Base-by-base conservation (phyloP, 1,284 basidiomycete genomes). In the Cutaneotrichosporon sp. region DNA sequence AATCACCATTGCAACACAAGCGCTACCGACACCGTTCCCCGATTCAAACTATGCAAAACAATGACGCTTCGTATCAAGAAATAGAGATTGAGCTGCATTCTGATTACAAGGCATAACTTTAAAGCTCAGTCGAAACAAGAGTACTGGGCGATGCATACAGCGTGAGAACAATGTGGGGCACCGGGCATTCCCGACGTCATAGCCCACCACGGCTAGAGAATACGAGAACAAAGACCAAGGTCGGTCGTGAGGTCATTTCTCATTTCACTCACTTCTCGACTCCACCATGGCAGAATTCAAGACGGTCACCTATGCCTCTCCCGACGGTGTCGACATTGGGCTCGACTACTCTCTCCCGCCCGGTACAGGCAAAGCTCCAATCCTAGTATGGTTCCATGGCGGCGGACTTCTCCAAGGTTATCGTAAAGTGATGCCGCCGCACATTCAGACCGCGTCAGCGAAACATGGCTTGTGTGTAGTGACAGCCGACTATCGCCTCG, bases 401-500 rank as follows among this genome's bases (percentile, higher is more conserved):
- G 60, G 60, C 22, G 60, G 56, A 26, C 40, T 57, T 13, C 56
- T 57, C 13, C 38, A 42, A 22, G 56, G 56, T n/a, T 31, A 1
- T 6, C 56, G 56, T 22, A 57, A 42, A 18, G 22, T 21, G 6
- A 58, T 42, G 38, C 59, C 57, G 55, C 52, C 65, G 16, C 65
- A 66, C 52, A 36, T 66, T 4, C 16, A 22, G 10, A 47, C 38
- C 55, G 58, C 65, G 18, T 55, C 56, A 1, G 58, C 49, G 36
- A 64, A 63, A 36, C 59, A 66, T 22, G 59, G 59, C 16, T 56
- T 66, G 38, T 66, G 65, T 38, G 30, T 66, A 22, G 62, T 66
- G 11, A 47, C 55, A 9, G 65, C 65, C 5, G 65, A 66, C 62
- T 66, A 66, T 40, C 62, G 62, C 22, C 65, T 57, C 26, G 56